Evolutionary conservation across 2,329 filamentous ascomycete genomes (phyloP).

Genomic region (Cyphellophora attinorum): DNA sequence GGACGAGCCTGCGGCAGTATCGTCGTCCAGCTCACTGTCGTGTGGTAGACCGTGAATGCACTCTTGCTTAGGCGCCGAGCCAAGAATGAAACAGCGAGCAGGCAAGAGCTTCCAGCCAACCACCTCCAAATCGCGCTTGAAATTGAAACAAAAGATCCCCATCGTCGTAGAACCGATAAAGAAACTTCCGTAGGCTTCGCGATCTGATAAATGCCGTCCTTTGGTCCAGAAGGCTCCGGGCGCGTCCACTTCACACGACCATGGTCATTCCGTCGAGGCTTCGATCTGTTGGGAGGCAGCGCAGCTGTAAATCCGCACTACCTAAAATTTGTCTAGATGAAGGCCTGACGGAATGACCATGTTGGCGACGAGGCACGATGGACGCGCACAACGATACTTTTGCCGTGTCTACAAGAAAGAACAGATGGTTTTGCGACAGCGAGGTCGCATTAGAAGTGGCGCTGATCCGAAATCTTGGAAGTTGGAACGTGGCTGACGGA

Average conservation of each 20-base stretch:
- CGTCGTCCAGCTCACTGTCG: not conserved
- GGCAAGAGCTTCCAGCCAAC: constrained; percentile 1
- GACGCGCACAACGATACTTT: not conserved
- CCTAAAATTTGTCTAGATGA: not conserved
- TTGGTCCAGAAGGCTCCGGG: not conserved
- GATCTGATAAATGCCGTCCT: not conserved
- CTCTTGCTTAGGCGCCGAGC: not conserved
- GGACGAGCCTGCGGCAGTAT: not conserved
- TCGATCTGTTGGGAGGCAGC: not conserved
- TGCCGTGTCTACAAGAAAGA: not conserved
- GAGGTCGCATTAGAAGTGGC: too few species aligned
- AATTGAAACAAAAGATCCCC: not conserved
- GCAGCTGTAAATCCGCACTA: not conserved
- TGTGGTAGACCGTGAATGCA: not conserved
- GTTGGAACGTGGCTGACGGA: too few species aligned
- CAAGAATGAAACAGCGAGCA: constrained; percentile 1
- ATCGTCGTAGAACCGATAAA: too few species aligned
- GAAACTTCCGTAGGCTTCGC: too few species aligned
- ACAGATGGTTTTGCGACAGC: too few species aligned
- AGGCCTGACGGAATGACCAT: not conserved
- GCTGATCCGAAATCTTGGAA: too few species aligned
- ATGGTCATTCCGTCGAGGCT: not conserved
- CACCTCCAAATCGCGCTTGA: not conserved
- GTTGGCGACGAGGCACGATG: not conserved
- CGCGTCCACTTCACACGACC: constrained; percentile 1